phyloP scores from a whole-genome alignment of 169 alveolate genomes.

The Nephromyces sp. region DNA sequence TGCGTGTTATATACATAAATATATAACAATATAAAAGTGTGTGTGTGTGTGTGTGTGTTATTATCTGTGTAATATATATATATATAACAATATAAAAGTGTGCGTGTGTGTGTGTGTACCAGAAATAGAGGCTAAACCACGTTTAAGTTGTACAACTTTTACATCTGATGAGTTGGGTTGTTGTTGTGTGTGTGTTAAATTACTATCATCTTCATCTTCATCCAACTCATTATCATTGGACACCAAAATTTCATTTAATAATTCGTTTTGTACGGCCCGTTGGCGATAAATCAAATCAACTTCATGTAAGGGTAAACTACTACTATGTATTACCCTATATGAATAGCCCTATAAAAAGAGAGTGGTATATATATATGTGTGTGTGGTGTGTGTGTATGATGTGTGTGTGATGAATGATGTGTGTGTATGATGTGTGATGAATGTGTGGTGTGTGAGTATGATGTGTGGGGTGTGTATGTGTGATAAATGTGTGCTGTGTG shows the following conservation, averaged over 20 bases:
- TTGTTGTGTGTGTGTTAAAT: background rate
- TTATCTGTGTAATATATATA: background rate
- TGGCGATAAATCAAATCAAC: conserved; percentile 19
- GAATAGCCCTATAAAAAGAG: conserved; percentile 16
- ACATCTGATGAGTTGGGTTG: background rate
- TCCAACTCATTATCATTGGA: conserved; percentile 26
- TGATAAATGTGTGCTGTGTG: too few species aligned
- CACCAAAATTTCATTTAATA: conserved; percentile 15
- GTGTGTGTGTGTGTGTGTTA: background rate
- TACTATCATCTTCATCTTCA: conserved; percentile 26
- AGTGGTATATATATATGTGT: background rate
- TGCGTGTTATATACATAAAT: too few species aligned
- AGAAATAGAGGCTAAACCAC: conserved; percentile 5
- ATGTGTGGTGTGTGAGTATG: too few species aligned
- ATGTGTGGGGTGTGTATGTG: too few species aligned
- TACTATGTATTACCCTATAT: conserved; percentile 25
- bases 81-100: background rate
- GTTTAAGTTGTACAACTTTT: background rate
- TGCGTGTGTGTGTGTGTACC: conserved; percentile 2
- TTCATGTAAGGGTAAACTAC: conserved; percentile 18
- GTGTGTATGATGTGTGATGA: background rate
- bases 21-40: background rate
- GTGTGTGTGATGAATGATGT: background rate
- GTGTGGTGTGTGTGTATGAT: background rate
- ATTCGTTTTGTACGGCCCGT: conserved; percentile 7